These are phyloP conservation scores for Starmera amethionina DNA, from an alignment of 805 yeast genomes.

Conservation along the genomic window DNA sequence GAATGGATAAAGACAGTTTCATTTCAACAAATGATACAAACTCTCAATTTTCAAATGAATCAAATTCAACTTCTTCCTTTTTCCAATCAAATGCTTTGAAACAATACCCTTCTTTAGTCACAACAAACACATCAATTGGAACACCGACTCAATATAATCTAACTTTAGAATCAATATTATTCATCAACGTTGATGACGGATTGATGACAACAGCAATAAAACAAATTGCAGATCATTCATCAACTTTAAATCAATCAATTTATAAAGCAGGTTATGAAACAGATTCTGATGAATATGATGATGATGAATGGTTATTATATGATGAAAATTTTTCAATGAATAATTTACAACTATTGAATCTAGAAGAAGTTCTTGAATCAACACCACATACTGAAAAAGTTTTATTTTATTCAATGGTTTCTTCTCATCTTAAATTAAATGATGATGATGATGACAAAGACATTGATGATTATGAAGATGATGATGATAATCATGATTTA, in stretches of 20 bases:
- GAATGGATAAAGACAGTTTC: not conserved
- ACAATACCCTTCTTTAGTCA: not conserved
- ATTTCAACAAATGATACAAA: not conserved
- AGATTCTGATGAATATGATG: not conserved
- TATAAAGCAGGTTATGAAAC: not conserved
- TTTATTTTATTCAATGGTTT: conserved; percentile 20
- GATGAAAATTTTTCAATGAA: conserved; percentile 27
- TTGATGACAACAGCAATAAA: conserved; percentile 15
- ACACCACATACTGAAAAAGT: conserved; percentile 20
- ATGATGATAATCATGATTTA: conserved; percentile 8
- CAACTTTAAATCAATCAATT: not conserved
- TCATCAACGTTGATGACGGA: conserved; percentile 11
- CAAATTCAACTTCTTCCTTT: not conserved
- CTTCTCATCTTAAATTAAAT: conserved; percentile 1
- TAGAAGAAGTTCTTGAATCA: conserved; percentile 23
- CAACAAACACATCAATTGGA: conserved; percentile 1
- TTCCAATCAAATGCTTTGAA: not conserved
- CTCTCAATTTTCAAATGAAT: not conserved
- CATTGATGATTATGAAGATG: conserved; percentile 4
- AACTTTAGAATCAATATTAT: conserved; percentile 11
- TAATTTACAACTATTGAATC: conserved; percentile 23
- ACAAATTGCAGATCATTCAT: conserved; percentile 4
- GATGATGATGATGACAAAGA: conserved; percentile 4
- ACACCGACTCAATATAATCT: conserved; percentile 6
- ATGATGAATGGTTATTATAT: conserved; percentile 31